These are phyloP conservation scores for Echinochloa phyllopogon DNA, from an alignment of 176 grass and related monocot species.

Conservation along the genomic window DNA sequence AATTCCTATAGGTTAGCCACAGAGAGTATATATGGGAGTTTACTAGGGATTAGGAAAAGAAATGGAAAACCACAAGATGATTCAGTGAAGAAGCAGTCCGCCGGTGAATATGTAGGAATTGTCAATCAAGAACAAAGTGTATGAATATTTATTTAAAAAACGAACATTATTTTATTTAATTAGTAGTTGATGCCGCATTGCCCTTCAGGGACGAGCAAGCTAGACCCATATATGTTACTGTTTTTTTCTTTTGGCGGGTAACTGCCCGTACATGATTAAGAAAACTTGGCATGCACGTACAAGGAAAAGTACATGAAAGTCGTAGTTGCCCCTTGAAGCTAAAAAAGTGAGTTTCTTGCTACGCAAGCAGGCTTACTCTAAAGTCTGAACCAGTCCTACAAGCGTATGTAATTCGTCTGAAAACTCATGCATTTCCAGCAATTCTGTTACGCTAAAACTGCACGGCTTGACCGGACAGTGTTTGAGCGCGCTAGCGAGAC, in stretches of 20 bases:
- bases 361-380: neutral
- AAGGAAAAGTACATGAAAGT: slow-evolving; percentile 2
- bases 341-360: neutral
- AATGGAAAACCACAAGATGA: neutral
- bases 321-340: neutral
- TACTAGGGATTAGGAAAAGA: slow-evolving; percentile 5
- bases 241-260: too few species aligned
- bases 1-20: neutral
- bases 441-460: neutral
- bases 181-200: too few species aligned
- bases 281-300: slow-evolving; percentile 11
- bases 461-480: neutral
- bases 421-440: neutral
- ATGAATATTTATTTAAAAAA: neutral
- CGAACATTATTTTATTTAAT: too few species aligned
- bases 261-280: too few species aligned
- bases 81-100: slow-evolving; percentile 3
- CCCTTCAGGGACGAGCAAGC: too few species aligned
- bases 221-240: too few species aligned
- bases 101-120: neutral
- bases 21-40: neutral
- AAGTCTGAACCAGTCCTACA: neutral
- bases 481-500: neutral
- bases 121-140: neutral
- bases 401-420: neutral